A percentile compares a stretch with the other conserved stretches of the same genome.
phyloP scores from a whole-genome alignment of 192 early-diverging fungal species.

The Gonapodya prolifera region DNA sequence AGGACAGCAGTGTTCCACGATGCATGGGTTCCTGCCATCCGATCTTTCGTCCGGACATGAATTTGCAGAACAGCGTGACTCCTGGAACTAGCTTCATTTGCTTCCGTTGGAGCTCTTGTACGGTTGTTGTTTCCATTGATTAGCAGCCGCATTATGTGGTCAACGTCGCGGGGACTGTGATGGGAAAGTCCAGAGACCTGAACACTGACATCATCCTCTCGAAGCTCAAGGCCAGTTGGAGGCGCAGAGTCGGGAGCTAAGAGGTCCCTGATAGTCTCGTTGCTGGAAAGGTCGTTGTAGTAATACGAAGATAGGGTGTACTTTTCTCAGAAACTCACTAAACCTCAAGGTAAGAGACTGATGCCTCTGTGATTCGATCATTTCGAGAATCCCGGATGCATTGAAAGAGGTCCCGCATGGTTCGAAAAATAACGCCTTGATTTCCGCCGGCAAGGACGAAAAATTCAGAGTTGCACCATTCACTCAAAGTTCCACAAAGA shows the following conservation, averaged over 20 bases:
- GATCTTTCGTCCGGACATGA: constrained; percentile 35
- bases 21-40: constrained; percentile 39
- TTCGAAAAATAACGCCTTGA: constrained; percentile 47
- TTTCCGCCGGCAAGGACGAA: not conserved
- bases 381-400: constrained; percentile 16
- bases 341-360: constrained; percentile 35
- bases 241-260: constrained; percentile 25
- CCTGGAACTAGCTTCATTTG: constrained; percentile 60
- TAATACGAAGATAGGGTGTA: too few relatives aligned
- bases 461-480: not conserved
- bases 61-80: constrained; percentile 71
- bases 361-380: constrained; percentile 18
- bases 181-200: constrained; percentile 60
- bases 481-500: not conserved
- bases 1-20: constrained; percentile 12
- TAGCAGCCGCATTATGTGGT: constrained; percentile 39
- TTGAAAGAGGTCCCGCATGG: constrained; percentile 52
- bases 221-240: constrained; percentile 37
- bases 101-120: constrained; percentile 60
- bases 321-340: constrained; percentile 13
- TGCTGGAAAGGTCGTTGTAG: constrained; percentile 14
- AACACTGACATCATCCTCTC: constrained; percentile 60
- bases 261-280: constrained; percentile 49
- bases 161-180: constrained; percentile 41
- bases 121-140: constrained; percentile 53